Evolutionary conservation across 1,139 yeast species (phyloP), one percentile per base, ranked within the genome.

Genomic region (Starmera stellimalicola): DNA sequence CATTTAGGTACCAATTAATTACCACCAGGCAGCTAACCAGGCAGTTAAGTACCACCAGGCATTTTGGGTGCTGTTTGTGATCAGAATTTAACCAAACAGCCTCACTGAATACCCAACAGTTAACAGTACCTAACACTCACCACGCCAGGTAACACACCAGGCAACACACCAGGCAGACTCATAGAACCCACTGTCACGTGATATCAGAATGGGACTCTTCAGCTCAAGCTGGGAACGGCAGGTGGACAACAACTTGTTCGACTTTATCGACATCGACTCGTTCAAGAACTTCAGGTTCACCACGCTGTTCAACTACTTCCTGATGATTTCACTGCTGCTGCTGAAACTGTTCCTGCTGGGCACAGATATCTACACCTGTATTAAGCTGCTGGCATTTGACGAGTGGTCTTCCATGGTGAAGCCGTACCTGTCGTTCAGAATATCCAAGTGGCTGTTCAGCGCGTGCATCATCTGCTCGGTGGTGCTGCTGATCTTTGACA

Each of bases 401-500:
- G 65, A 73, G 35, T 85, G 95, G 95, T 72, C 81, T 4, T 63
- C 73, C 11, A 56, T 62, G 29, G 62, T 51, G 60, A 70, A 66
- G 37, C 74, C 79, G 38, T 76, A 59, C 51, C 71, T 70, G 52
- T 82, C 68, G 40, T 74, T 70, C 60, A 67, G 49, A 52, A 78
- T 70, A 38, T 73, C 93, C 34, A 76, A 82, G 51, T 81, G 94
- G 87, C 63, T 85, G 12, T 85, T 84, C 53, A 78, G 88, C 8
- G 85, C 80, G 1, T 85, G 95, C 53, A 85, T 85, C 40, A 68
- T 85, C n/a, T 70, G 83, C 38, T 78, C 91, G 17, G 64, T 82
- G 35, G 58, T 71, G 7, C 61, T 82, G 19, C 50, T 80, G 31
- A 42, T 74, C 1, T 74, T 74, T 54, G 82, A 77, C 38, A 63